Evolutionary conservation across 768 basidiomycete genomes (phyloP).

Genomic region (Tremella mesenterica): DNA sequence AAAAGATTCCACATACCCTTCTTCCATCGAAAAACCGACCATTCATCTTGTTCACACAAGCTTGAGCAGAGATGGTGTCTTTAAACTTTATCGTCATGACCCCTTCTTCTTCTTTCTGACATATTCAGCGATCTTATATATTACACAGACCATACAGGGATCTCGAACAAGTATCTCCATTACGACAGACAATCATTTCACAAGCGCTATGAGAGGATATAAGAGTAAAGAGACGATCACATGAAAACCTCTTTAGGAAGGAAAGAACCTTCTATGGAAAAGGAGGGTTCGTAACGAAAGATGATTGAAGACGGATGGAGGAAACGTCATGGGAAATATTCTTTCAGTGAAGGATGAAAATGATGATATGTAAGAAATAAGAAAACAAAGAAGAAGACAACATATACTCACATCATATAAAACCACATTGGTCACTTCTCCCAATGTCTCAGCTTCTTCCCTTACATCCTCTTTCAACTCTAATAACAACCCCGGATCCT

Average conservation of each 20-base stretch:
- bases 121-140: slow-evolving; percentile 3
- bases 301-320: too few relatives aligned
- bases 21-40: slow-evolving; percentile 83
- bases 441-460: slow-evolving; percentile 56
- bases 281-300: too few relatives aligned
- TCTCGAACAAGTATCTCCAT: too few relatives aligned
- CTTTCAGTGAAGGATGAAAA: too few relatives aligned
- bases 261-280: too few relatives aligned
- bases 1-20: slow-evolving; percentile 35
- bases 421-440: slow-evolving; percentile 91
- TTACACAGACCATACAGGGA: background rate
- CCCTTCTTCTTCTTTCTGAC: slow-evolving; percentile 81
- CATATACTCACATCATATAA: slow-evolving; percentile 73
- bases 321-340: too few relatives aligned
- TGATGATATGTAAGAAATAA: too few relatives aligned
- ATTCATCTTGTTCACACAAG: slow-evolving; percentile 93
- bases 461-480: slow-evolving; percentile 20
- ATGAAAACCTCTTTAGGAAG: too few relatives aligned
- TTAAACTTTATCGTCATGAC: slow-evolving; percentile 95
- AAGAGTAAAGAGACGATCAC: too few relatives aligned
- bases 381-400: too few relatives aligned
- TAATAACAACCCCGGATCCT: slow-evolving; percentile 12
- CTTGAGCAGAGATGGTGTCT: slow-evolving; percentile 83
- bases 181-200: too few relatives aligned
- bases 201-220: too few relatives aligned